Base-by-base conservation (phyloP, 2,329 filamentous ascomycete species). In the Fusarium succisae region DNA sequence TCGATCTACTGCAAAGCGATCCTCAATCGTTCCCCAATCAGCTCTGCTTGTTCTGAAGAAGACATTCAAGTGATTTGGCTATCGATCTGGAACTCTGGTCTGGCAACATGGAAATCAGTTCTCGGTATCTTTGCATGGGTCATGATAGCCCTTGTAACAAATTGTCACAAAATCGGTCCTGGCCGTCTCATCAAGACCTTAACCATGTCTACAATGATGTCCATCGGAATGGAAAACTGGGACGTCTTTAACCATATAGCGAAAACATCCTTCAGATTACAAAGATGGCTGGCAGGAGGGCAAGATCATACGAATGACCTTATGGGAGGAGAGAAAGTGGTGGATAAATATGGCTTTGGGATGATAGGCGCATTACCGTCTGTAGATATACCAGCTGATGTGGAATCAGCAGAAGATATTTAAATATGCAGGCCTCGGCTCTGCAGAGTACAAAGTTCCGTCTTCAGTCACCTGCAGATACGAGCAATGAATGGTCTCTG, bases 101-200 rank as follows among this genome's bases (percentile, higher is more conserved):
- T 88, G 39, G 78, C 83, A 6, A 81, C 80, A 10, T 88, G 87
- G 86, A 84, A 85, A 66, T 77, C 80, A 6, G 80, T 86, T 30
- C 79, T 87, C 20, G 87, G 87, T 38, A 83, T 89, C 20, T 86
- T 86, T 61, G 79, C 83, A 56, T 89, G 87, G 87, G 78, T 87
- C 30, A 79, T 86, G 70, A 69, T 87, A 53, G 81, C 83, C 14
- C 78, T 87, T 15, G 80, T 83, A 22, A 82, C 85, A 14, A 80
- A 81, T 41, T 83, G 83, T 47, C 81, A 84, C 50, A 75, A 78
- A 8, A 81, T 81, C 18, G 79, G 83, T 4, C 83, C 84, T 32
- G 84, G 83, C 32, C 81, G 85, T 22, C 86, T 86, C 59, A 81
- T 86, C 70, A 87, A 85, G 80, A 85, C 83, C 41, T 79, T 86